A percentile compares a stretch with the other conserved stretches of the same genome.
These are phyloP conservation scores for Ambrosiella xylebori DNA, from an alignment of 2,329 filamentous ascomycete species.

Conservation along the genomic window DNA sequence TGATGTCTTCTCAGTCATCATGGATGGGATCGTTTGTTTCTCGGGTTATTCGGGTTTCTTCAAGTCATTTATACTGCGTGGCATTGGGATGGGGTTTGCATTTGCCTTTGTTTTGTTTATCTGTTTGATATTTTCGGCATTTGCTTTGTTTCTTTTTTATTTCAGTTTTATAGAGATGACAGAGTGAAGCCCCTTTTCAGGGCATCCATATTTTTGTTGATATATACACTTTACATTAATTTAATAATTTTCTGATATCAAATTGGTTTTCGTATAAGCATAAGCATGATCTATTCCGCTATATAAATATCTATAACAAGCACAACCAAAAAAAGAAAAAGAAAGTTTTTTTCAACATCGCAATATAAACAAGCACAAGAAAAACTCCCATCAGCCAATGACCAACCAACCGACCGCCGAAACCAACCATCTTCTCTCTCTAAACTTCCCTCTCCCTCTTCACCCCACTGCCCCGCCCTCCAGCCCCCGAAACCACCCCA, in stretches of 20 bases:
- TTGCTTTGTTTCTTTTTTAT: no score
- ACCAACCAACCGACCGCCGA: no score
- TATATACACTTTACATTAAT: no score
- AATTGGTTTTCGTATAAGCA: background rate
- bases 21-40: background rate
- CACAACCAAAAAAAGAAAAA: background rate
- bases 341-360: background rate
- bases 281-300: background rate
- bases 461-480: constrained; percentile 22
- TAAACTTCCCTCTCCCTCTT: constrained; percentile 9
- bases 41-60: background rate
- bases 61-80: background rate
- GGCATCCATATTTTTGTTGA: no score
- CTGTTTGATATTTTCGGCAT: no score
- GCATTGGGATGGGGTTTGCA: no score
- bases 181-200: no score
- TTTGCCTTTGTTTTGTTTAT: no score
- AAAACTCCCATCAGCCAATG: no score
- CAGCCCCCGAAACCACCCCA: constrained; percentile 62
- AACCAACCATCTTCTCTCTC: background rate
- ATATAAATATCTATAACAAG: background rate
- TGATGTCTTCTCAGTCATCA: background rate
- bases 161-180: no score
- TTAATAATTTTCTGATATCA: background rate
- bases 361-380: background rate